These are phyloP conservation scores for Russula virescens DNA, from an alignment of 768 basidiomycete species.

Conservation along the genomic window DNA sequence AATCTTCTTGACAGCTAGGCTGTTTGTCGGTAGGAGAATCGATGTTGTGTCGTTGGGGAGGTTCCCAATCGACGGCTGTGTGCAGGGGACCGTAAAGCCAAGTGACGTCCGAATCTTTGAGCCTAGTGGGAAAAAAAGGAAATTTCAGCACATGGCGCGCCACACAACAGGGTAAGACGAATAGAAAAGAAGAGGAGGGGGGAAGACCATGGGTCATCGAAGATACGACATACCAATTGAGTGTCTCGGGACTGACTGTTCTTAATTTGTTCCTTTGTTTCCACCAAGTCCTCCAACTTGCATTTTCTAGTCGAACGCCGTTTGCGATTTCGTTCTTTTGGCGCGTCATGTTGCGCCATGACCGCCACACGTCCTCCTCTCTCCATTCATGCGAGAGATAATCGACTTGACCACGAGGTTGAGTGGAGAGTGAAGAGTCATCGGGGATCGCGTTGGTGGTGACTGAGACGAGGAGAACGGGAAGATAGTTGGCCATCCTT, in stretches of 20 bases:
- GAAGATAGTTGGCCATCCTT: slow-evolving; percentile 61
- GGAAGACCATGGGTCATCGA: background rate
- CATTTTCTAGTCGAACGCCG: slow-evolving; percentile 92
- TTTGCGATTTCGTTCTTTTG: slow-evolving; percentile 99
- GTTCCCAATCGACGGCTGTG: slow-evolving; percentile 82
- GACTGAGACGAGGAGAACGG: slow-evolving; percentile 62
- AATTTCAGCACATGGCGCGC: background rate
- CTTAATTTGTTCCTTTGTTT: slow-evolving; percentile 95
- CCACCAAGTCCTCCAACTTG: slow-evolving; percentile 99
- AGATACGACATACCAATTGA: slow-evolving; percentile 76
- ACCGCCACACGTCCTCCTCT: slow-evolving; percentile 97
- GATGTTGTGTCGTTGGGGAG: slow-evolving; percentile 51
- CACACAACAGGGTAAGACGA: background rate
- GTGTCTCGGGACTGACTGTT: slow-evolving; percentile 92
- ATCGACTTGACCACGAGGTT: slow-evolving; percentile 92
- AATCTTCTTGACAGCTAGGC: slow-evolving; percentile 42
- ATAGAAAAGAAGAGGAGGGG: background rate
- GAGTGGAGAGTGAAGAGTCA: slow-evolving; percentile 75
- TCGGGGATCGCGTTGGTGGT: slow-evolving; percentile 51
- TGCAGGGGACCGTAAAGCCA: slow-evolving; percentile 98
- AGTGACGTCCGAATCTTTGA: slow-evolving; percentile 98
- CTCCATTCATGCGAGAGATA: slow-evolving; percentile 97
- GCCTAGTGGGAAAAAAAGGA: slow-evolving; percentile 47
- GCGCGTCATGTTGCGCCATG: slow-evolving; percentile 97
- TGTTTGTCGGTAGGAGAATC: slow-evolving; percentile 38